phyloP scores from a whole-genome alignment of 1,139 yeast species.

The Nakaseomyces delphensis region DNA sequence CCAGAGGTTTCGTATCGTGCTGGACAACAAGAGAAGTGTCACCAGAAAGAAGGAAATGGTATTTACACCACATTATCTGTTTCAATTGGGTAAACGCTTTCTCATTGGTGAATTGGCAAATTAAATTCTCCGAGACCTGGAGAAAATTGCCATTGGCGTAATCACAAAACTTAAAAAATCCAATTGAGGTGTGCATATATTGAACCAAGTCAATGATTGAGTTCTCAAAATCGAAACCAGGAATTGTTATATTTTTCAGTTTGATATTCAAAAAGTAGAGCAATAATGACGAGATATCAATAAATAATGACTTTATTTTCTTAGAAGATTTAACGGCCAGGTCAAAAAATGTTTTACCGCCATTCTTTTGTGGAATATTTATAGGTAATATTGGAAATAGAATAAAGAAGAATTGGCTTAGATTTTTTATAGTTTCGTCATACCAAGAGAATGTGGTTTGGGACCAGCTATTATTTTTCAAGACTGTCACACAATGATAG shows the following conservation, averaged over 20 bases:
- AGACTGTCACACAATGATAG: neutral
- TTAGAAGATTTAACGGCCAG: conserved; percentile 32
- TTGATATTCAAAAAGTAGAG: conserved; percentile 33
- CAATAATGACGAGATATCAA: conserved; percentile 37
- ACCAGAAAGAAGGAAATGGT: conserved; percentile 54
- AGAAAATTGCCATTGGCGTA: conserved; percentile 55
- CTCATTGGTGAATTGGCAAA: conserved; percentile 39
- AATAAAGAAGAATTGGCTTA: neutral
- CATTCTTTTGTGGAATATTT: conserved; percentile 10
- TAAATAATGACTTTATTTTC: conserved; percentile 46
- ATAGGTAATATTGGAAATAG: neutral
- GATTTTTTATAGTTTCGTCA: neutral
- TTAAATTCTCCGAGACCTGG: conserved; percentile 46
- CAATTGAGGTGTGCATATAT: conserved; percentile 64
- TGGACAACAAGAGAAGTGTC: conserved; percentile 56
- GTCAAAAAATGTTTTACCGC: conserved; percentile 25
- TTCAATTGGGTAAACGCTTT: conserved; percentile 50
- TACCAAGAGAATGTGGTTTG: conserved; percentile 1
- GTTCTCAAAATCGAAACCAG: conserved; percentile 19
- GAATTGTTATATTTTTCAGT: conserved; percentile 1
- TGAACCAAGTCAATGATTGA: conserved; percentile 35
- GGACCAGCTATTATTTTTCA: conserved; percentile 1
- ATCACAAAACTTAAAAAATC: conserved; percentile 61
- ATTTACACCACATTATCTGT: conserved; percentile 72
- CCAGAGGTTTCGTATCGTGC: conserved; percentile 48